Base-by-base conservation (phyloP, 1,139 yeast species). In the Pichia sp. region DNA sequence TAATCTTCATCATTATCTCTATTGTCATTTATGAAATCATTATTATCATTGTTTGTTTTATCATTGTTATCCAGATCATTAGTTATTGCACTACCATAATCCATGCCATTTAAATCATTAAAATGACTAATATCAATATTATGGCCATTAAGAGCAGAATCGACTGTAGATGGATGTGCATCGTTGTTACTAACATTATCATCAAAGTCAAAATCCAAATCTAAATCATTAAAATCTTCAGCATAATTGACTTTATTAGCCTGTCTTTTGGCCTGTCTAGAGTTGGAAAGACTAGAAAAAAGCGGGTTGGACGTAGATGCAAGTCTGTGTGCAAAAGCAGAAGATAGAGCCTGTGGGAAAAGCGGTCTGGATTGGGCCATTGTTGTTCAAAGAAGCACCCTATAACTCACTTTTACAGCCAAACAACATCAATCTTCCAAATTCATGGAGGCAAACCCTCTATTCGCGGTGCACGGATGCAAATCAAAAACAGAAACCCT, bases 221-320 rank as follows among this genome's bases (percentile, higher is more conserved):
- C 95, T 56, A 78, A 80, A 62, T 87, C 95, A 22, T 46, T 52
- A 22, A 52, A 75, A 51, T 83, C 89, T 61, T 90, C 98, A 0
- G 96, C 93, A 64, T 90, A 91, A 66, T 87, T 89, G 50, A 89
- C 81, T 48, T 83, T 84, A 19, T 56, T 73, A 5, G 90, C 83
- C 53, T 76, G 73, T 61, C 97, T 77, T 64, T 89, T 89, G 39
- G 90, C 86, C 42, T 86, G 77, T 58, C 96, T 78, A 9, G 89
- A 81, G 3, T 84, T 83, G 4, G 91, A 89, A 6, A 87, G 84
- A 4, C 89, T 79, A 47, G 85, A 76, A 56, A 85, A 79, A 44
- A 90, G 71, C 16, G 91, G 84, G 45, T 64, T 65, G 18, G 59
- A 13, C 82, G 82, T 85, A 55, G 82, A 77, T 49, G 81, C 74